Conservation (phyloP, 768 basidiomycete species). For the Amanita rimosa region DNA sequence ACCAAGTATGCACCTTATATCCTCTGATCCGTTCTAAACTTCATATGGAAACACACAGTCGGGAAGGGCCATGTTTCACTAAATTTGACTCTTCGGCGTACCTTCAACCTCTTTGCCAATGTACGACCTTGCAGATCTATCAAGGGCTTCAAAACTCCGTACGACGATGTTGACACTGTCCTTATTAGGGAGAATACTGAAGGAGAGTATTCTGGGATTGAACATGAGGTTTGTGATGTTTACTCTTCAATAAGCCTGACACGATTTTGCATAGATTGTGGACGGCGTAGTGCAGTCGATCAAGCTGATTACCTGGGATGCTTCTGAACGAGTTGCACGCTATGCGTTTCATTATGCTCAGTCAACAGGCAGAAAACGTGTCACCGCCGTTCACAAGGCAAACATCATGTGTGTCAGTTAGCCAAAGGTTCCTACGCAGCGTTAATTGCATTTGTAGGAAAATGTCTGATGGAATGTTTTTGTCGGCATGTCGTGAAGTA, state of each 20-base stretch:
- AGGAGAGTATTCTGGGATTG: constrained; percentile 99
- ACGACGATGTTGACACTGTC: constrained; percentile 96
- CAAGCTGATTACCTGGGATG: constrained; percentile 98
- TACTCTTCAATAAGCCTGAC: background rate
- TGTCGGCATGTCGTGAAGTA: constrained; percentile 93
- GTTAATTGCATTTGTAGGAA: constrained; percentile 47
- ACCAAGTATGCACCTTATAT: constrained; percentile 56
- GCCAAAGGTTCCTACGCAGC: background rate
- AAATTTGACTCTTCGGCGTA: constrained; percentile 92
- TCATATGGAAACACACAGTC: constrained; percentile 36
- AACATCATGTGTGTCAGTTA: constrained; percentile 78
- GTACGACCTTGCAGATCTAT: constrained; percentile 95
- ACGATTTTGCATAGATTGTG: constrained; percentile 48
- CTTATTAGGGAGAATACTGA: constrained; percentile 99
- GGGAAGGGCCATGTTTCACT: constrained; percentile 98
- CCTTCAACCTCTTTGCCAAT: constrained; percentile 98
- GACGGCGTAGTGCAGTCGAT: constrained; percentile 99
- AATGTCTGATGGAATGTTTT: constrained; percentile 99
- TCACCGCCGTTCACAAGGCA: constrained; percentile 99
- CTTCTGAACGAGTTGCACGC: constrained; percentile 95
- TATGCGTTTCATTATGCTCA: constrained; percentile 99
- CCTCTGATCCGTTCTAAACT: background rate
- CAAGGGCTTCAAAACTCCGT: constrained; percentile 95
- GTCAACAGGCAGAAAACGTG: constrained; percentile 74
- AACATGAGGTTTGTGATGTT: constrained; percentile 70